Percentiles rank a stretch among this genome's conserved stretches.
Conservation (phyloP, 345 rosid species). For the Erodium maritimum region DNA sequence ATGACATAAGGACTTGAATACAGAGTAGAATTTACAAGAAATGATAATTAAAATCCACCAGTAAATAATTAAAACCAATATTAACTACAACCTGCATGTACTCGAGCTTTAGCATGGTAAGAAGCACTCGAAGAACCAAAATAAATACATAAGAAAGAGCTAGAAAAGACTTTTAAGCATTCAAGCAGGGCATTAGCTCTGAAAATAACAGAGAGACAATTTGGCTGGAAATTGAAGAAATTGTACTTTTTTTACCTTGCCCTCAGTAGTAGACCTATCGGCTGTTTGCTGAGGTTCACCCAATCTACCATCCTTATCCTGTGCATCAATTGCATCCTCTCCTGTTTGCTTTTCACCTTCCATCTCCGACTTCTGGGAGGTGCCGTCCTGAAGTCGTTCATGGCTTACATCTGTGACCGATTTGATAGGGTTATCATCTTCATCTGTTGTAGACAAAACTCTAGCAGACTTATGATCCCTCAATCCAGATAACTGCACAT, state of each 20-base stretch:
- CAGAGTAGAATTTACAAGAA: no score
- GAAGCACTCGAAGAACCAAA: no score
- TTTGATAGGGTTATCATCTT: conserved; percentile 32
- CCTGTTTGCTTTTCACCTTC: conserved; percentile 2
- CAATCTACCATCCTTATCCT: conserved; percentile 5
- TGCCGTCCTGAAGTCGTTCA: conserved; percentile 4
- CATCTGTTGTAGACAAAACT: conserved; percentile 54
- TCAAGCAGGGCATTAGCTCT: no score
- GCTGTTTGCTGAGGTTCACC: conserved; percentile 1
- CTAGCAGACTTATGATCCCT: conserved; percentile 63
- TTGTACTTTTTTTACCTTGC: conserved; percentile 20
- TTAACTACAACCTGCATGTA: no score
- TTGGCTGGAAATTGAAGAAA: not conserved
- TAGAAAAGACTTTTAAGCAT: no score
- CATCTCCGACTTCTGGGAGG: conserved; percentile 6
- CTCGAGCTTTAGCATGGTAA: no score
- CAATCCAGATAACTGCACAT: conserved; percentile 21
- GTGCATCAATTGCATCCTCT: conserved; percentile 4
- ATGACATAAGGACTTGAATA: no score
- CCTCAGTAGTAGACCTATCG: conserved; percentile 4
- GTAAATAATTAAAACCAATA: no score
- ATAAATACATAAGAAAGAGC: no score
- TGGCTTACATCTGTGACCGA: conserved; percentile 32
- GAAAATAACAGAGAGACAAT: no score
- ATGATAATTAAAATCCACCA: no score